Conservation (phyloP, 208 protist genomes). For the Wallacemonas sp. region DNA sequence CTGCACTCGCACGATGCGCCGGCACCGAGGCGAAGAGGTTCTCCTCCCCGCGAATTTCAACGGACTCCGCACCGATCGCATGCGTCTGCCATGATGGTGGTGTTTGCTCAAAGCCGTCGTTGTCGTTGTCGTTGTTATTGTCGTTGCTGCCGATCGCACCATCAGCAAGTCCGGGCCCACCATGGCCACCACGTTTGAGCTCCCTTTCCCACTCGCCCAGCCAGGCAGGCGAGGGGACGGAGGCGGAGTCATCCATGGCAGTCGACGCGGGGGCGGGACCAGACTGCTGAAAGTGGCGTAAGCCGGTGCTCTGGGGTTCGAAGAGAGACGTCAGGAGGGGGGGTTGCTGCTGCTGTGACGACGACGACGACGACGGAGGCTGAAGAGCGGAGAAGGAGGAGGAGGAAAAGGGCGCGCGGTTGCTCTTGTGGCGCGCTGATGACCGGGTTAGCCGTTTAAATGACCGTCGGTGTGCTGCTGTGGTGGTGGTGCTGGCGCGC, state of each 20-base stretch:
- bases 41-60: no score
- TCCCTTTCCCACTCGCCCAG: slow-evolving; percentile 7
- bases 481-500: neutral
- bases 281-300: neutral
- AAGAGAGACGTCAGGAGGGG: neutral
- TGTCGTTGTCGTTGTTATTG: neutral
- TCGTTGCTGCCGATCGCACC: neutral
- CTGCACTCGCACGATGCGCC: no score
- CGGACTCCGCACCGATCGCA: no score
- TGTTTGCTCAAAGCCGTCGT: neutral
- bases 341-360: neutral
- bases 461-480: neutral
- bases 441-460: slow-evolving; percentile 15
- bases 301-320: slow-evolving; percentile 1
- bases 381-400: no score
- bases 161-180: no score
- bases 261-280: neutral
- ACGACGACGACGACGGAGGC: no score
- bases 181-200: neutral
- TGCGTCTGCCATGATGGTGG: no score
- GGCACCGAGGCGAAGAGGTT: no score
- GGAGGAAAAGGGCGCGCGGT: neutral
- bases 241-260: neutral
- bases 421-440: neutral
- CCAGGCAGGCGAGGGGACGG: neutral